phyloP scores from a whole-genome alignment of 768 basidiomycete genomes.

The Hemileccinum rubropunctum region DNA sequence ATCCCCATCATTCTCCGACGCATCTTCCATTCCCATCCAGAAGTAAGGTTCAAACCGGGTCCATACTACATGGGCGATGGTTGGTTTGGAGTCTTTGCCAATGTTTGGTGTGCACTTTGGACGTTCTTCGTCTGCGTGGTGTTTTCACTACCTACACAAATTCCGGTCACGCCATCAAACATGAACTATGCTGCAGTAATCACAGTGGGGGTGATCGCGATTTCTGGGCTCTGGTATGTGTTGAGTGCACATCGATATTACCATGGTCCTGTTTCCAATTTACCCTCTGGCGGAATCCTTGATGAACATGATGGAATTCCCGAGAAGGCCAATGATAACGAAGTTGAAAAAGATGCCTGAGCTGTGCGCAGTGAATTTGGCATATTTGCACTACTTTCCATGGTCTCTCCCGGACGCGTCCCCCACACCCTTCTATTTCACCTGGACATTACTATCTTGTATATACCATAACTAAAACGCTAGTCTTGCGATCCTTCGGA shows the following conservation, averaged over 20 bases:
- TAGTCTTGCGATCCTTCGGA: not conserved
- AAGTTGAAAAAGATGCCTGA: not conserved
- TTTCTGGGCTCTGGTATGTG: slow-evolving; percentile 50
- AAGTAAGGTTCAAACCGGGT: slow-evolving; percentile 57
- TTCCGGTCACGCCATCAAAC: slow-evolving; percentile 46
- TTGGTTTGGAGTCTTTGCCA: slow-evolving; percentile 41
- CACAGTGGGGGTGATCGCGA: slow-evolving; percentile 18
- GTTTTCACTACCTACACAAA: slow-evolving; percentile 48
- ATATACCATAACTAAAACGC: not conserved
- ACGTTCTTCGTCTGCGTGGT: slow-evolving; percentile 45
- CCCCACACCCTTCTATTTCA: not conserved
- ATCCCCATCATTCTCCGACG: slow-evolving; percentile 56
- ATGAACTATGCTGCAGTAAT: slow-evolving; percentile 52
- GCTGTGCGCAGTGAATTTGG: not conserved
- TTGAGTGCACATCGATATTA: slow-evolving; percentile 53
- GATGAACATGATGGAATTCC: not conserved
- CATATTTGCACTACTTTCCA: not conserved
- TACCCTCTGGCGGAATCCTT: slow-evolving; percentile 18
- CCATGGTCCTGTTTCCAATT: slow-evolving; percentile 55
- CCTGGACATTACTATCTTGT: not conserved
- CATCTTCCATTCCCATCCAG: slow-evolving; percentile 50
- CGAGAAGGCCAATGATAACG: slow-evolving; percentile 1
- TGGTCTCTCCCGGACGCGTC: not conserved
- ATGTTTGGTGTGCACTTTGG: slow-evolving; percentile 46
- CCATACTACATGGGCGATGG: slow-evolving; percentile 61